Conservation (phyloP, 305 asterid species). For the Andrographis paniculata region DNA sequence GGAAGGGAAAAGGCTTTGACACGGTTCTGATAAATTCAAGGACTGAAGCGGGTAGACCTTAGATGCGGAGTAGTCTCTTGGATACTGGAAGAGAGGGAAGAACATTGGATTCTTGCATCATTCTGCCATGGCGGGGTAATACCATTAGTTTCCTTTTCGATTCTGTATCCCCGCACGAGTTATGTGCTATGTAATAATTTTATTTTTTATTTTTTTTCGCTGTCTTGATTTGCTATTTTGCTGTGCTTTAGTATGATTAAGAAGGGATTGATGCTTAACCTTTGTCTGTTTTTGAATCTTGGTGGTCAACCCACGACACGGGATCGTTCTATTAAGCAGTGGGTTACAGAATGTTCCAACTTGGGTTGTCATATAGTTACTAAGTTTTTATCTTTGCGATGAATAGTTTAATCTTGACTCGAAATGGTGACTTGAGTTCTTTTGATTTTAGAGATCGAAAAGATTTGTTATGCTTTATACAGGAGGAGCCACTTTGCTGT, state of each 20-base stretch:
- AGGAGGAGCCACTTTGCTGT: not conserved
- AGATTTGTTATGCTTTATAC: not conserved
- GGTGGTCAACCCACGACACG: constrained; percentile 6
- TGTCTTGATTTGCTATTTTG: not conserved
- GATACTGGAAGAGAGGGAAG: not conserved
- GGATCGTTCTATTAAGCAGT: constrained; percentile 12
- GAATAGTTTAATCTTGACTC: constrained; percentile 13
- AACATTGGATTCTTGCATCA: constrained; percentile 13
- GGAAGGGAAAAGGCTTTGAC: too few species aligned
- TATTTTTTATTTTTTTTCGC: not conserved
- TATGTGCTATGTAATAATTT: too few species aligned
- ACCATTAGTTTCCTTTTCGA: too few species aligned
- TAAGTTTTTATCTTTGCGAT: constrained; percentile 19
- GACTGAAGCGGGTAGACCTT: not conserved
- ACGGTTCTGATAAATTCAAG: not conserved
- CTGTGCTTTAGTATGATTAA: constrained; percentile 1
- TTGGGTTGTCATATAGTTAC: constrained; percentile 6
- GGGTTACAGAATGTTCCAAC: constrained; percentile 11
- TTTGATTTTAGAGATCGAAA: constrained; percentile 5
- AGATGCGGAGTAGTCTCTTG: not conserved
- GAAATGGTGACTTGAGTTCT: constrained; percentile 15
- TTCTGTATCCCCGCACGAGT: too few species aligned
- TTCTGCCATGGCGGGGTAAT: constrained; percentile 35
- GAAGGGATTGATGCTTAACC: not conserved
- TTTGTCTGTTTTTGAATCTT: constrained; percentile 11